Evolutionary conservation across 2,329 filamentous ascomycete species (phyloP), one percentile per base, ranked within the genome.

Genomic region (Epichloe sibirici): DNA sequence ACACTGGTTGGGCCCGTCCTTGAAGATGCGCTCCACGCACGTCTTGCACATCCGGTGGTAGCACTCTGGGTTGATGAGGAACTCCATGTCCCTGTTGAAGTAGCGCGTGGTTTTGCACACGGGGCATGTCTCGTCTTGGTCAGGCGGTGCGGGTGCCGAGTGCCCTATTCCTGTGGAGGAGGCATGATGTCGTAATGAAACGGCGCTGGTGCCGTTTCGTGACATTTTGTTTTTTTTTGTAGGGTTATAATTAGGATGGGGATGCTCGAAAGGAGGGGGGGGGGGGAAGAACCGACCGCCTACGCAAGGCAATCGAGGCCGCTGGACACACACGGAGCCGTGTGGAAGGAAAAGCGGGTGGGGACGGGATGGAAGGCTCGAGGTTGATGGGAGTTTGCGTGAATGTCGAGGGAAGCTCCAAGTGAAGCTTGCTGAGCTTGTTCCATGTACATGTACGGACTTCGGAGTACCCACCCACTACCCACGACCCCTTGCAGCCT

Each of bases 1-100:
- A 65, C 94, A 98, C 56, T 90, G 87, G 52, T 90, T 88, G 0
- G 93, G 93, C 0, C 93, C 93, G 52, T 88, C 84, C 38, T 86
- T 86, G 77, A 97, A 98, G 62, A 97, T 88, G 52, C 91, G 86
- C 69, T 91, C 87, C 43, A 97, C 90, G 73, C 93, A 98, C 53
- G 88, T 90, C 67, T 89, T 86, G 75, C 93, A 98, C 88, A 98
- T 97, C 60, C 89, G 89, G 76, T 98, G 93, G 75, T 98, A 98
- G 79, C 93, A 98, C 75, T 95, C 90, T 8, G 91, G 89, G 68
- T 97, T 96, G 73, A 98, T 90, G 61, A 93, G 86, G 72, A 98
- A 97, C 58, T 85, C 80, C 80, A 98, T 90, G 72, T 90, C 85
- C 56, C 83, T 84, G 74, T 96, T 96, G 63, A 97, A 85, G 74